Evolutionary conservation across 2,329 filamentous ascomycete genomes (phyloP).

Genomic region (Trichoderma sp.): DNA sequence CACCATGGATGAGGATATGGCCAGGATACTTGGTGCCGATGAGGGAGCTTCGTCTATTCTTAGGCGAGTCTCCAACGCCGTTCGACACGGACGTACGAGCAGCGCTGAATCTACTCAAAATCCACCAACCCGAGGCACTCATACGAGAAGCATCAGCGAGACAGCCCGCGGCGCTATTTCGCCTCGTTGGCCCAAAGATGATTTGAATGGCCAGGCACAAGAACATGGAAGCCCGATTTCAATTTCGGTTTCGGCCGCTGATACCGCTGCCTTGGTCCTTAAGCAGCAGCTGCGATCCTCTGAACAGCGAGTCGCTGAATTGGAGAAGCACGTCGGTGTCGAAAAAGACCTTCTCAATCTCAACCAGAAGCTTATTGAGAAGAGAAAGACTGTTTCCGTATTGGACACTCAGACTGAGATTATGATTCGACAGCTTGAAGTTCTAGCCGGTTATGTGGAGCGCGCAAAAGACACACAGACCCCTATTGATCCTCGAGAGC

Average conservation of each 20-base stretch:
- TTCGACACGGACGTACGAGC: conserved; percentile 87
- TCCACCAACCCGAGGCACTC: conserved; percentile 48
- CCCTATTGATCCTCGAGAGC: conserved; percentile 75
- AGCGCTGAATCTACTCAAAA: conserved; percentile 66
- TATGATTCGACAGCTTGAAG: conserved; percentile 88
- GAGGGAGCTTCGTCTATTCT: conserved; percentile 79
- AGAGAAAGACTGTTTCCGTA: conserved; percentile 92
- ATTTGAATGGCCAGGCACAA: conserved; percentile 53
- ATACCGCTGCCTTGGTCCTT: conserved; percentile 66
- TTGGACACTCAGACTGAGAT: conserved; percentile 94
- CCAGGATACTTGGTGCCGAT: conserved; percentile 79
- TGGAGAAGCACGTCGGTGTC: conserved; percentile 75
- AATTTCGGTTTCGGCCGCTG: conserved; percentile 62
- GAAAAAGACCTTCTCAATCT: conserved; percentile 72
- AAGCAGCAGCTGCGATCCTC: conserved; percentile 79
- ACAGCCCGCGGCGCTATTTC: conserved; percentile 67
- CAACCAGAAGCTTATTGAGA: conserved; percentile 87
- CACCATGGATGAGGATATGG: conserved; percentile 94
- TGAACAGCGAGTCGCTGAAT: conserved; percentile 82
- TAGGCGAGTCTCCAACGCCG: conserved; percentile 87
- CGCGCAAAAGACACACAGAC: conserved; percentile 81
- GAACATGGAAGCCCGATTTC: conserved; percentile 76
- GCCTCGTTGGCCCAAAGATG: conserved; percentile 70
- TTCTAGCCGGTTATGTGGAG: conserved; percentile 85
- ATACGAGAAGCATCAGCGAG: conserved; percentile 67